A percentile compares a stretch with the other conserved stretches of the same genome.
Conservation (phyloP, 148 eudicot genomes). For the Spergularia marina region DNA sequence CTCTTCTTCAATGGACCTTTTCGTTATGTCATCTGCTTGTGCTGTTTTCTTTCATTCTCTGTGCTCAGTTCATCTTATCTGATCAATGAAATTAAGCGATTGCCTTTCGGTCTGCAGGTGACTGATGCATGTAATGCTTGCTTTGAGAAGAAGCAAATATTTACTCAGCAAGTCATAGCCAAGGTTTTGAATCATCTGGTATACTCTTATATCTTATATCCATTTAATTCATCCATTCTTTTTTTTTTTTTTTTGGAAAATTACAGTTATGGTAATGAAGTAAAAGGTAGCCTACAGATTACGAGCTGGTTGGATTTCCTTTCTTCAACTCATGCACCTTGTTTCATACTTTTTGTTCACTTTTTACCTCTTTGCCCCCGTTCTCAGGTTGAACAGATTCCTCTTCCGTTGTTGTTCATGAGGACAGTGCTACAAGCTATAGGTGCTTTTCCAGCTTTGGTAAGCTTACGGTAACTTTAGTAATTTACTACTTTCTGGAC, state of each 20-base stretch:
- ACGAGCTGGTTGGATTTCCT: not conserved
- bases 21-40: not conserved
- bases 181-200: conserved; percentile 97
- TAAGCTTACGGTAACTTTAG: conserved; percentile 31
- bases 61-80: not conserved
- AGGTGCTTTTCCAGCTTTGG: conserved; percentile 94
- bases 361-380: conserved; percentile 2
- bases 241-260: not conserved
- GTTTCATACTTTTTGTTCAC: not conserved
- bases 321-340: not conserved
- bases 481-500: not conserved
- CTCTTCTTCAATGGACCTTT: not conserved
- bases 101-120: conserved; percentile 49
- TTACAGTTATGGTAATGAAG: not conserved
- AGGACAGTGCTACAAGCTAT: conserved; percentile 94
- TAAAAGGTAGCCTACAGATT: not conserved
- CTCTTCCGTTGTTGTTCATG: conserved; percentile 92
- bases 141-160: conserved; percentile 81
- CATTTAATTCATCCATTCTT: not conserved
- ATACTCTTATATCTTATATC: conserved; percentile 10
- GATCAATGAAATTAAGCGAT: not conserved
- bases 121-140: conserved; percentile 97
- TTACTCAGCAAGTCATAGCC: conserved; percentile 93
- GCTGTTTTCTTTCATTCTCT: not conserved
- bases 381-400: conserved; percentile 93